Base-by-base conservation (phyloP, 345 rosid species). In the Lepidium africanum region DNA sequence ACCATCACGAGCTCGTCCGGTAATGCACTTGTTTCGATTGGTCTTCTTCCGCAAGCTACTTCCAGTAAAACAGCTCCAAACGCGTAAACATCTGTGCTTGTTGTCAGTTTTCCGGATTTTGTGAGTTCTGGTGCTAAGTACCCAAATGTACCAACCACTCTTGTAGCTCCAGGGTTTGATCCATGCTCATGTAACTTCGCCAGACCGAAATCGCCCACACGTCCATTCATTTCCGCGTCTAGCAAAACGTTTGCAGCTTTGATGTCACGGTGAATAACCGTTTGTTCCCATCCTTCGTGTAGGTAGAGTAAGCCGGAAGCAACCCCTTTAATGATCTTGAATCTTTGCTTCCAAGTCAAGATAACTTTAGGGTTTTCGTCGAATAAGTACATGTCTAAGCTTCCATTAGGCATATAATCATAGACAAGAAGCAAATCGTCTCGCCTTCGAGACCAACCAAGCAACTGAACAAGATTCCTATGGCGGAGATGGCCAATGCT, bases 51-150 rank as follows among this genome's bases (percentile, higher is more conserved):
- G 56, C 97, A 93, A 4, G 76, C 88, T 27, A 87, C 87, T 76
- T 93, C 98, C 8, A 93, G 75, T 72, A 86, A 57, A 48, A 93
- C 60, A 1, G 98, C 97, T 9, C 98, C 98, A 67, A 93, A 93
- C 13, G 99, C 95, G 50, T 81, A 93, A 69, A 93, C 92, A 68
- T 93, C 99, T 0, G 96, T 80, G 19, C 89, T 78, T 7, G 88
- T 77, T 9, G 91, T 84, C 1, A 95, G 79, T 73, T 90, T 91
- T 11, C 96, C 96, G 1, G 95, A 87, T 69, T 84, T 79, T 3
- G 99, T 87, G 5, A 88, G 89, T 76, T 93, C 98, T 3, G 98
- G 98, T 38, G 98, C 98, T 8, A 90, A 71, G 79, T 93, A 93
- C 15, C 98, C 97, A 76, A 90, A 78, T n/a, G 97, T 93, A 55